These are phyloP conservation scores for Trametes sanguinea DNA, from an alignment of 768 basidiomycete genomes.

Conservation along the genomic window DNA sequence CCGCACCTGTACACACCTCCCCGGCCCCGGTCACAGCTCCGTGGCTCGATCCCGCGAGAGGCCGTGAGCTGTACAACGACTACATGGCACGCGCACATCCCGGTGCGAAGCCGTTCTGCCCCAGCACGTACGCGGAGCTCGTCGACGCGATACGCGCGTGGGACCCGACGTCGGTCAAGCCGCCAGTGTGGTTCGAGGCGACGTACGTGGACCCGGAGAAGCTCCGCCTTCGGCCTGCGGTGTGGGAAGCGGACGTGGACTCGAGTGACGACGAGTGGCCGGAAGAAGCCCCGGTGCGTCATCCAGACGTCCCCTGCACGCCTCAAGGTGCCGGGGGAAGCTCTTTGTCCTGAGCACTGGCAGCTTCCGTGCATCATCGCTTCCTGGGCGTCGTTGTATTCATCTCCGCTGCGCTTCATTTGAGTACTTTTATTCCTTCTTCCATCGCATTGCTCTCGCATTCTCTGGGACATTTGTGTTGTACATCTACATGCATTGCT, in stretches of 20 bases:
- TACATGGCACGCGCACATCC: slow-evolving; percentile 3
- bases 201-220: not conserved
- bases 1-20: slow-evolving; percentile 18
- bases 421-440: too few species aligned
- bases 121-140: not conserved
- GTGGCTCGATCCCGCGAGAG: slow-evolving; percentile 2
- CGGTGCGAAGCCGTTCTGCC: not conserved
- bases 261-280: not conserved
- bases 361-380: too few species aligned
- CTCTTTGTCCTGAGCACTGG: not conserved
- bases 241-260: not conserved
- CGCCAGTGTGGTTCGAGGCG: not conserved
- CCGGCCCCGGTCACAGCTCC: slow-evolving; percentile 9
- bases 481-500: not conserved
- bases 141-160: slow-evolving; percentile 1
- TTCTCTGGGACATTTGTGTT: not conserved
- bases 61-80: not conserved
- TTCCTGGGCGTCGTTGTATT: too few species aligned
- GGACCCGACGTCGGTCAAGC: slow-evolving; percentile 1
- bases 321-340: too few species aligned
- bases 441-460: not conserved
- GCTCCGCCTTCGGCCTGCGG: not conserved
- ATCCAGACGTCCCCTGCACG: too few species aligned
- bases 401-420: too few species aligned
- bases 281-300: too few species aligned